These are phyloP conservation scores for Eucalyptus pumila DNA, from an alignment of 345 rosid genomes.

Conservation along the genomic window DNA sequence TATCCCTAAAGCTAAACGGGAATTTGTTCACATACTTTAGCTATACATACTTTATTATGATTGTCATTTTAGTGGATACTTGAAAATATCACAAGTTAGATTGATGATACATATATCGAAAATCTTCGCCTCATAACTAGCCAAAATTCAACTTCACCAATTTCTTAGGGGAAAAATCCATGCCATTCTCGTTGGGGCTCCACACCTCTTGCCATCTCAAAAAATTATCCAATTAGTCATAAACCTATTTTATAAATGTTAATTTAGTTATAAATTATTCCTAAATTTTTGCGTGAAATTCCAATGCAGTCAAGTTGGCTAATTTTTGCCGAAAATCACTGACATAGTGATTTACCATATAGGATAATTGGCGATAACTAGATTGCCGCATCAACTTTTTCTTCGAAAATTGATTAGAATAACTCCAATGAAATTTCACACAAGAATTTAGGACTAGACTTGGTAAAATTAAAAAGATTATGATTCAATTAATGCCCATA, in stretches of 20 bases:
- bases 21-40: not conserved
- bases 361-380: not conserved
- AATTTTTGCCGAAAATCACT: accelerated
- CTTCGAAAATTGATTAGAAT: not conserved
- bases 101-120: not conserved
- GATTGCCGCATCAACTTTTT: not conserved
- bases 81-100: not conserved
- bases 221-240: not conserved
- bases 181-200: not conserved
- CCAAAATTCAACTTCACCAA: not conserved
- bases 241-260: not conserved
- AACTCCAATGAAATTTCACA: not conserved
- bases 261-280: not conserved
- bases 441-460: not conserved
- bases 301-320: accelerated
- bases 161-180: not conserved
- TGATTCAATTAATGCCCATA: not conserved
- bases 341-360: not conserved
- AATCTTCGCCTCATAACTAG: not conserved
- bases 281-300: not conserved
- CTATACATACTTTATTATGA: not conserved
- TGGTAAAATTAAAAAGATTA: not conserved
- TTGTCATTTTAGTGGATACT: not conserved
- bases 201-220: not conserved
- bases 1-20: not conserved